Conservation (phyloP, 768 basidiomycete genomes). For the Dictyophora rubrovolvata region DNA sequence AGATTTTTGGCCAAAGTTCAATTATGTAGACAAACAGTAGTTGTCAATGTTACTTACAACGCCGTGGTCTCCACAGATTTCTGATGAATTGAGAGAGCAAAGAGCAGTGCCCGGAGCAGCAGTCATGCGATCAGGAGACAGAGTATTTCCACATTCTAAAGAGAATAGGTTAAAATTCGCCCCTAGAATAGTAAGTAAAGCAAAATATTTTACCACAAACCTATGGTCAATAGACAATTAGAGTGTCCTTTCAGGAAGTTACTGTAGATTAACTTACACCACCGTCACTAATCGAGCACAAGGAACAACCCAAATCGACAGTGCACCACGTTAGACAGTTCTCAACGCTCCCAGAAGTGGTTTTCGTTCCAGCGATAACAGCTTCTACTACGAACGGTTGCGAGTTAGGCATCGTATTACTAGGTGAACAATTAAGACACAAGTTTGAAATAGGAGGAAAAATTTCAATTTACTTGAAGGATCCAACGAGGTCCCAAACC, state of each 20-base stretch:
- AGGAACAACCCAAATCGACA: background rate
- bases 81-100: background rate
- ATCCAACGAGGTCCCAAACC: slow-evolving; percentile 4
- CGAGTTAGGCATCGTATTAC: slow-evolving; percentile 4
- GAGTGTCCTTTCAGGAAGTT: background rate
- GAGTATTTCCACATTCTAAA: slow-evolving; percentile 5
- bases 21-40: background rate
- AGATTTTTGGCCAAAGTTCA: background rate
- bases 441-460: background rate
- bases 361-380: slow-evolving; percentile 2
- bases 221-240: background rate
- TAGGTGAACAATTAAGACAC: background rate
- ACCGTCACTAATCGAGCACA: slow-evolving; percentile 5
- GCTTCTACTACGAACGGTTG: slow-evolving; percentile 6
- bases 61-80: background rate
- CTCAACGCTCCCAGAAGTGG: slow-evolving; percentile 4
- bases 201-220: background rate
- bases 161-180: background rate
- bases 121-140: background rate
- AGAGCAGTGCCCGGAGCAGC: background rate
- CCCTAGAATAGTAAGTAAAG: background rate
- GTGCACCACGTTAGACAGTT: slow-evolving; percentile 5
- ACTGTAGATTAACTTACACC: background rate
- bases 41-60: background rate
- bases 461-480: background rate